Evolutionary conservation across 495 filamentous ascomycete species (phyloP), one percentile per base, ranked within the genome.

Genomic region (Astrothelium macrocarpum): DNA sequence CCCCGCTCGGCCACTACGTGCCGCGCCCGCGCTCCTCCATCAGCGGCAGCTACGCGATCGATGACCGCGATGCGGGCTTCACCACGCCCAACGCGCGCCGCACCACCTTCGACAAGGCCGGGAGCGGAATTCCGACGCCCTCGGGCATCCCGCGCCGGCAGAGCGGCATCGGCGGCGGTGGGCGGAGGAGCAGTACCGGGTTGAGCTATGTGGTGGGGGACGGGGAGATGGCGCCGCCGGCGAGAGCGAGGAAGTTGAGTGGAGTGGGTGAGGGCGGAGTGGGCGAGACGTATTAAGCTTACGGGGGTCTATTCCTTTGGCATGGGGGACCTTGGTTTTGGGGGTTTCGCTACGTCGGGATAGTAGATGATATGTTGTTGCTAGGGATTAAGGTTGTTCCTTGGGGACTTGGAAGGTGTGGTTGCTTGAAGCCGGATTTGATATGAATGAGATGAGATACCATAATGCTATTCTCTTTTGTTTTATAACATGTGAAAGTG

Each of bases 221-320:
- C 61, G 77, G 80, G 60, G 75, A 75, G 62, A 81, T 85, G 84
- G 79, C 79, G 34, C 82, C 82, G 28, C 80, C 82, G 9, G 73
- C 74, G 59, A 76, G 70, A 60, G 64, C 73, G 59, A 71, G 81
- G 61, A 82, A 81, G 69, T 70, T 82, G 65, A 81, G 78, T 68
- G 85, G 83, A 63, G 74, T 89, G 49, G 49, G 49, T 11, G 49
- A 56, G 49, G 20, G 49, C 49, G 49, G 49, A 29, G n/a, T 56
- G n/a, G 85, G 85, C 16, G 86, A 89, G 75, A 87, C 85, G 31
- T 89, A 81, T 71, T 89, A 25, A 56, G 29, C 12, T 9, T 9
- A 9, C 9, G 45, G 45, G 45, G 45, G 20, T 16, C 45, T 18
- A 49, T 23, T 9, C 45, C 12, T 49, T n/a, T n/a, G n/a, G n/a